Percentiles rank a stretch among this genome's conserved stretches.
Evolutionary conservation across 1,139 yeast genomes (phyloP).

Genomic region (Diutina sp.): DNA sequence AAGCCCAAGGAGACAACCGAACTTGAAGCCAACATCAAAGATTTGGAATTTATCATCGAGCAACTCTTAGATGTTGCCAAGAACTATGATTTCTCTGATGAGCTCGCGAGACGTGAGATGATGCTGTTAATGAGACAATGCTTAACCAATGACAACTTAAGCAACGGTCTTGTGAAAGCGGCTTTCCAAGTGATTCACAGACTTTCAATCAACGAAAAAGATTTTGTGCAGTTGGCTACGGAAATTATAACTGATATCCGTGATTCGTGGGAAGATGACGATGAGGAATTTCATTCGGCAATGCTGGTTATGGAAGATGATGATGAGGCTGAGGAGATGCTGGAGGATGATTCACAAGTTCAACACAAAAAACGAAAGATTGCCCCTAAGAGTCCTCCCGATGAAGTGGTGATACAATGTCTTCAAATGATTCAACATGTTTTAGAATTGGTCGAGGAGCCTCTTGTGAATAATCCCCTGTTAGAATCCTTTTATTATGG

Average conservation of each 20-base stretch:
- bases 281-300: constrained; percentile 4
- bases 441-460: constrained; percentile 54
- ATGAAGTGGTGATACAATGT: constrained; percentile 49
- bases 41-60: constrained; percentile 61
- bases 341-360: constrained; percentile 5
- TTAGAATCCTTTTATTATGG: constrained; percentile 40
- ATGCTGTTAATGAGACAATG: constrained; percentile 57
- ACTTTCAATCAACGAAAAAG: constrained; percentile 68
- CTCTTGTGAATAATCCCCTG: constrained; percentile 53
- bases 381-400: constrained; percentile 29
- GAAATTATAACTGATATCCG: constrained; percentile 79
- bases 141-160: constrained; percentile 39
- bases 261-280: constrained; percentile 31
- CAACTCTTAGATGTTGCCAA: constrained; percentile 60
- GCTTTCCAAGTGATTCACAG: constrained; percentile 57
- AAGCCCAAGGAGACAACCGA: background rate
- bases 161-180: constrained; percentile 40
- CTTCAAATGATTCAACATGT: constrained; percentile 59
- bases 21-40: constrained; percentile 21
- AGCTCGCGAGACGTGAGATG: constrained; percentile 79
- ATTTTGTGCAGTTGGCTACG: constrained; percentile 73
- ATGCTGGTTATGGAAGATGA: constrained; percentile 3
- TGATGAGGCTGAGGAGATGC: constrained; percentile 7
- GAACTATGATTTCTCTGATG: constrained; percentile 80
- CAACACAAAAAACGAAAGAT: constrained; percentile 16